phyloP scores from a whole-genome alignment of 2,329 filamentous ascomycete species.

The Didymella lethalis region DNA sequence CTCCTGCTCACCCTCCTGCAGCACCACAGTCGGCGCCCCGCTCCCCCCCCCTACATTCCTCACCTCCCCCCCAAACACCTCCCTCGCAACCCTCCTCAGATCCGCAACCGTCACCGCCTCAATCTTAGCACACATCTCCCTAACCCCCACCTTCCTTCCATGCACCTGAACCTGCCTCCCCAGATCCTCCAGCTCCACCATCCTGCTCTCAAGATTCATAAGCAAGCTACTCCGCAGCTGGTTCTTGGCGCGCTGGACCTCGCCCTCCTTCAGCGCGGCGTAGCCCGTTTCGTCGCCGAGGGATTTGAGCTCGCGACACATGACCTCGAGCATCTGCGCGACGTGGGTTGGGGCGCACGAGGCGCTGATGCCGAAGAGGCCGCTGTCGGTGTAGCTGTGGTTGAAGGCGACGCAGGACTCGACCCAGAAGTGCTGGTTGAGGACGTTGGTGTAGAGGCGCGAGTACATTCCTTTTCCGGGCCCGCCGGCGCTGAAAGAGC shows the following conservation, averaged over 20 bases:
- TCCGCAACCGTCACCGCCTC: constrained; percentile 82
- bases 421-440: constrained; percentile 98
- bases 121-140: constrained; percentile 91
- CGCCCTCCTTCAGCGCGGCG: constrained; percentile 72
- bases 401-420: constrained; percentile 97
- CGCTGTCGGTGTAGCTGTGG: constrained; percentile 95
- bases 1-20: constrained; percentile 86
- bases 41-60: constrained; percentile 78
- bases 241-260: constrained; percentile 95
- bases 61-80: constrained; percentile 79
- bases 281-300: constrained; percentile 80
- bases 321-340: constrained; percentile 87
- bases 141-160: constrained; percentile 87
- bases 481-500: constrained; percentile 94
- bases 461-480: constrained; percentile 99
- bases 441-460: constrained; percentile 93
- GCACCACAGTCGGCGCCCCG: constrained; percentile 89
- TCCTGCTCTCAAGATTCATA: constrained; percentile 96
- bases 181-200: constrained; percentile 97
- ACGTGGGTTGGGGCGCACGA: constrained; percentile 83
- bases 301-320: constrained; percentile 86
- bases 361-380: constrained; percentile 91
- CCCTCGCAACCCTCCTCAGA: constrained; percentile 78
- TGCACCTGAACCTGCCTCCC: constrained; percentile 97
- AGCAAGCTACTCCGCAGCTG: constrained; percentile 82